Conservation (phyloP, 257 asterid species). For the Schizonepeta tenuifolia region DNA sequence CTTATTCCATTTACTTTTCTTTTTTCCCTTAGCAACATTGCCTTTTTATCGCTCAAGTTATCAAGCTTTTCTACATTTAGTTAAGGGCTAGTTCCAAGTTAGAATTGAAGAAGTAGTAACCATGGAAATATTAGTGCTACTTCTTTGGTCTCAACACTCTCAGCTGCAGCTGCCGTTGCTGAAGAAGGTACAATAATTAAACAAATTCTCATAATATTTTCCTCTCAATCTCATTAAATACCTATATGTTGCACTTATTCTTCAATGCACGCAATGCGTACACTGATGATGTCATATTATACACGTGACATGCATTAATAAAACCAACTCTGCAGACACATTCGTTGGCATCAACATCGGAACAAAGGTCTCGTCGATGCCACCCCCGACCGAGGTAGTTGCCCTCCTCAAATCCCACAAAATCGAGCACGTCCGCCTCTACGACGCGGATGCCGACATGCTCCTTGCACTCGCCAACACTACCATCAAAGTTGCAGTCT, state of each 20-base stretch:
- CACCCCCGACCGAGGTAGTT: conserved; percentile 63
- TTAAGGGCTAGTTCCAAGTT: neutral
- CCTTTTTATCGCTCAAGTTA: conserved; percentile 2
- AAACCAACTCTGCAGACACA: conserved; percentile 38
- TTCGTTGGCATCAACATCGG: conserved; percentile 74
- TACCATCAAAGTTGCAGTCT: conserved; percentile 54
- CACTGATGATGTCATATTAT: neutral
- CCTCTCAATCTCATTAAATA: neutral
- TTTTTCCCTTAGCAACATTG: neutral
- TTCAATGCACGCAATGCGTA: too few relatives aligned
- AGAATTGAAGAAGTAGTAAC: neutral
- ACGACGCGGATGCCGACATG: conserved; percentile 64
- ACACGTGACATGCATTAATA: neutral
- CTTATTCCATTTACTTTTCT: conserved; percentile 23
- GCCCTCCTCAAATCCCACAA: conserved; percentile 70
- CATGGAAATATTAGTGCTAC: conserved; percentile 40
- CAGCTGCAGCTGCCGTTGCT: conserved; percentile 49
- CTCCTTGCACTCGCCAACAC: conserved; percentile 74
- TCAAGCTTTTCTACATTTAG: conserved; percentile 14
- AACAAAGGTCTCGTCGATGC: conserved; percentile 58
- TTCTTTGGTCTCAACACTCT: conserved; percentile 49
- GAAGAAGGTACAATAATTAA: conserved; percentile 51
- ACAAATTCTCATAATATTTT: neutral
- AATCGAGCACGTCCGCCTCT: conserved; percentile 60
- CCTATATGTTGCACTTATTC: neutral